phyloP scores from a whole-genome alignment of 2,329 filamentous ascomycete species.

The Lanzia echinophila region DNA sequence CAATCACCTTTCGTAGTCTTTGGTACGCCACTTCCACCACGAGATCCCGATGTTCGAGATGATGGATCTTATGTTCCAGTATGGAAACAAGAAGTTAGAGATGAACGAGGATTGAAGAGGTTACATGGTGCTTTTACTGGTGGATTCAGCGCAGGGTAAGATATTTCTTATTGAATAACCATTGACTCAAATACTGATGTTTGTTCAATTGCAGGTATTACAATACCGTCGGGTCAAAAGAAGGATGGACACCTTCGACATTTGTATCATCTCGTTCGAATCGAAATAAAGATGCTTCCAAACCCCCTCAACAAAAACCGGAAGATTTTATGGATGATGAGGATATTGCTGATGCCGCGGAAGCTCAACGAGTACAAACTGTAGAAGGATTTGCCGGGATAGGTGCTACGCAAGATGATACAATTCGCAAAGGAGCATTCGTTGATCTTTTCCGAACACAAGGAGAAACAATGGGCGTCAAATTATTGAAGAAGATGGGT shows the following conservation, averaged over 20 bases:
- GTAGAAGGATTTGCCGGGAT: conserved; percentile 68
- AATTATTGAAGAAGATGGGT: conserved; percentile 84
- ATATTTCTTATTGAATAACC: conserved; percentile 4
- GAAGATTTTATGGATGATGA: conserved; percentile 99
- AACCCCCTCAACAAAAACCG: conserved; percentile 50
- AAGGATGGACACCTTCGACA: conserved; percentile 89
- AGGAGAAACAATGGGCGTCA: conserved; percentile 81
- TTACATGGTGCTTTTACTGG: conserved; percentile 95
- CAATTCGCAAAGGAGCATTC: conserved; percentile 44
- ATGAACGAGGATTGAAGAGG: conserved; percentile 83
- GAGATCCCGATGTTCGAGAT: conserved; percentile 71
- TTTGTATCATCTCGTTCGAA: conserved; percentile 86
- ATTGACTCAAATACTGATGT: conserved; percentile 12
- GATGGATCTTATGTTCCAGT: conserved; percentile 88
- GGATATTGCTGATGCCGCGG: conserved; percentile 79
- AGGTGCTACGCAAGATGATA: conserved; percentile 56
- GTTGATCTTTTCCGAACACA: conserved; percentile 65
- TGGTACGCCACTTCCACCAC: conserved; percentile 76
- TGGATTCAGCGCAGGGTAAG: conserved; percentile 91
- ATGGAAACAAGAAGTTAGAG: conserved; percentile 98
- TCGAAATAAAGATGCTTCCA: conserved; percentile 61
- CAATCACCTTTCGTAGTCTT: conserved; percentile 71
- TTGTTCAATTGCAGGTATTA: conserved; percentile 61
- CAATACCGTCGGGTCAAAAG: conserved; percentile 96
- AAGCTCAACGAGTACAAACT: conserved; percentile 68